Evolutionary conservation across 2,329 filamentous ascomycete species (phyloP).

Genomic region (Botrytis aclada): DNA sequence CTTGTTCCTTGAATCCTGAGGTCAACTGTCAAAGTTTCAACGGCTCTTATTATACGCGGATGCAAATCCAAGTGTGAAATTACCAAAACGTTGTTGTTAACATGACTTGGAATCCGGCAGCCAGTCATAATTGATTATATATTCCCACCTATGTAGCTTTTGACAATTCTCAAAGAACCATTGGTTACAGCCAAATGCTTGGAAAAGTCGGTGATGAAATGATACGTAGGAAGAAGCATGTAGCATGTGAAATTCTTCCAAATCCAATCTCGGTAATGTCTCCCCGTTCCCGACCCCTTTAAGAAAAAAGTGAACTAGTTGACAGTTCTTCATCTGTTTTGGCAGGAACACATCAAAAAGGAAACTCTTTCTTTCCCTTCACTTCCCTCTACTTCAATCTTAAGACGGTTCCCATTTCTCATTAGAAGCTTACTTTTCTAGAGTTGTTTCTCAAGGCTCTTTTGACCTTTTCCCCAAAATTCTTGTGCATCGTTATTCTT

Average conservation of each 20-base stretch:
- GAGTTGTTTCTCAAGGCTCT: not conserved
- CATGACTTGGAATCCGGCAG: not conserved
- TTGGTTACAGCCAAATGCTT: not conserved
- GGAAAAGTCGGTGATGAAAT: slow-evolving; percentile 15
- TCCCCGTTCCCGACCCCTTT: slow-evolving; percentile 13
- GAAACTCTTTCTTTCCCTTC: slow-evolving; percentile 10
- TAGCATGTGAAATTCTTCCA: slow-evolving; percentile 5
- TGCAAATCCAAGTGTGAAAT: not conserved
- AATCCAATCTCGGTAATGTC: slow-evolving; percentile 19
- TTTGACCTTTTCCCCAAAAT: not conserved
- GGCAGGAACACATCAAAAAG: slow-evolving; percentile 14
- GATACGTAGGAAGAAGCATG: not conserved
- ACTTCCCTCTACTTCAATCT: not conserved
- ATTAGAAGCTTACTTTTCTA: not conserved
- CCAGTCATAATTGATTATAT: not conserved
- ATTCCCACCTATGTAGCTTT: not conserved
- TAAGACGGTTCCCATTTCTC: not conserved
- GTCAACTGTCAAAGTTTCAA: not conserved
- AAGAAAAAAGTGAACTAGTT: slow-evolving; percentile 9
- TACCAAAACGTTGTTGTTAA: not conserved
- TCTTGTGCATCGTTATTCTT: slow-evolving; percentile 10
- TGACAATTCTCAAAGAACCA: not conserved
- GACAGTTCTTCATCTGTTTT: not conserved
- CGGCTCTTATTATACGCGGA: not conserved
- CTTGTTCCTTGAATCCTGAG: not conserved